Base-by-base conservation (phyloP, 306 rosid species). In the Pachyrhizus erosus region DNA sequence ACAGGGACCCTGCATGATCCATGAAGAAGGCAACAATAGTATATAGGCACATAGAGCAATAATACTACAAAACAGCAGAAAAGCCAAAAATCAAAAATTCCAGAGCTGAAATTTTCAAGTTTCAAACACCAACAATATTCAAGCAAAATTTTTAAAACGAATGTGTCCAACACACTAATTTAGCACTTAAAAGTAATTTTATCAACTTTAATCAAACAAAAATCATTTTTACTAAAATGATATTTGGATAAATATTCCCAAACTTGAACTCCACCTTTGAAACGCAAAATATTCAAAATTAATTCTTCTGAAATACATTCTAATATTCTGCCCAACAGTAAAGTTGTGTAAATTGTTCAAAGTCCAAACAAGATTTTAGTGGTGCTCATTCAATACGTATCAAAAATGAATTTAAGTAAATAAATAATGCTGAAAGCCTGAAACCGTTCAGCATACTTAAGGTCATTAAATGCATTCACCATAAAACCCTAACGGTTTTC, bases 1-100 rank as follows among this genome's bases (percentile, higher is more conserved):
- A 95, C 92, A 42, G 99, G 98, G 75, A 95, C 91, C 86, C 99
- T 95, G 82, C 45, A 76, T 24, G 70, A 78, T 95, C 80, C 45
- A 76, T 24, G 70, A 78, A 79, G 73, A 86, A 80, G 43, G 24
- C 60, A 86, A 79, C 42, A 11, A 31, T 21, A 39, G 33, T 11
- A 74, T 42, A 71, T 70, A 45, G 72, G 69, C 61, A 78, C 14
- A 74, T 21, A 67, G 61, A 33, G 57, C 55, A 73, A 80, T 13
- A 51, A 61, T 46, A 58, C 66, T 18, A 73, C n/a, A 64, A 83
- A 65, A 68, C 23, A 23, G 13, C 13, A 70, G 46, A 20, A 75
- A 85, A 62, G 40, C 26, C 49, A 52, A 72, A 9, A 82, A 31
- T 18, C 18, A 7, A 40, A 33, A 55, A 55, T 84, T 20, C 12